Conservation (phyloP, 2,329 filamentous ascomycete genomes). For the Calonectria honghensis region DNA sequence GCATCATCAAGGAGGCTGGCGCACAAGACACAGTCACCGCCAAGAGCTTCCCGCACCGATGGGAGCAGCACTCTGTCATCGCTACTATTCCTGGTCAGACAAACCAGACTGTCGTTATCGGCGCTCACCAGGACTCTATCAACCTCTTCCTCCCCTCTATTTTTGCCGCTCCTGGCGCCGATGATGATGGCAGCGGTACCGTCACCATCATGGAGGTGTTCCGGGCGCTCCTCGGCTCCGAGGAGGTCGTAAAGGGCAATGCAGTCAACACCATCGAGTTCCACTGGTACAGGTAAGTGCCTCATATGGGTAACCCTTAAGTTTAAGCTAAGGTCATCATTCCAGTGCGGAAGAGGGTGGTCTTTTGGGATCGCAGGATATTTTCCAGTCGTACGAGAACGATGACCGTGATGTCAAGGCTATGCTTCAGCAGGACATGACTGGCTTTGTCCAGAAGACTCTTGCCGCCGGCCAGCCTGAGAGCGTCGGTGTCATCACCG, state of each 20-base stretch:
- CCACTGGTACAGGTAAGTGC: slow-evolving; percentile 82
- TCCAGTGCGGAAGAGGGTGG: slow-evolving; percentile 89
- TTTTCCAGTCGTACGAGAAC: slow-evolving; percentile 88
- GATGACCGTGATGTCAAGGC: slow-evolving; percentile 86
- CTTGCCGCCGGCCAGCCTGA: slow-evolving; percentile 88
- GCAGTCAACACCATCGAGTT: slow-evolving; percentile 94
- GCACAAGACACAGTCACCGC: slow-evolving; percentile 82
- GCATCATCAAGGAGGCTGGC: slow-evolving; percentile 82
- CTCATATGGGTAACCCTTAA: too few species aligned
- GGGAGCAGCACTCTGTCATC: slow-evolving; percentile 94
- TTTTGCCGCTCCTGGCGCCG: slow-evolving; percentile 91
- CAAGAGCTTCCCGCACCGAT: slow-evolving; percentile 85
- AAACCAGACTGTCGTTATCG: slow-evolving; percentile 90
- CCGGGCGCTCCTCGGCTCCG: slow-evolving; percentile 84
- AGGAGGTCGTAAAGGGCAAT: slow-evolving; percentile 81
- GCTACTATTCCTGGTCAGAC: slow-evolving; percentile 91
- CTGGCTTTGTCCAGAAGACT: slow-evolving; percentile 89
- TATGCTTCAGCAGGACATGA: slow-evolving; percentile 99
- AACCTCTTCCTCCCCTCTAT: slow-evolving; percentile 92
- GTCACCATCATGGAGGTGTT: slow-evolving; percentile 96
- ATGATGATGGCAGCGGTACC: slow-evolving; percentile 94
- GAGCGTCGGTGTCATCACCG: slow-evolving; percentile 93
- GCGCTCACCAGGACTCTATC: slow-evolving; percentile 96
- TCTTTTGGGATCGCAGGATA: slow-evolving; percentile 89
- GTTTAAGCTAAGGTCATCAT: background rate